Evolutionary conservation across 169 alveolate genomes (phyloP).

Genomic region (Cryptosporidium ubiquitum): DNA sequence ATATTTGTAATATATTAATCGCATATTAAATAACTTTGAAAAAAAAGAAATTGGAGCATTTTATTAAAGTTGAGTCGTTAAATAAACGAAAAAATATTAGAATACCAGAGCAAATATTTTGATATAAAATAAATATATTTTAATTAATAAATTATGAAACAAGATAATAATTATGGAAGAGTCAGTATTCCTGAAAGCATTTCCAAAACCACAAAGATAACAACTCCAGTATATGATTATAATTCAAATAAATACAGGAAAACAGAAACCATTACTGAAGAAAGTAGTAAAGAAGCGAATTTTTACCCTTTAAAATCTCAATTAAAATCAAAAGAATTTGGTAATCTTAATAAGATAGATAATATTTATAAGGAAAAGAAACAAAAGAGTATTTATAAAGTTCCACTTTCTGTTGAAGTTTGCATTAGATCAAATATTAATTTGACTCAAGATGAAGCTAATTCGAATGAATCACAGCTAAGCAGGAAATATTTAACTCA

Average conservation of each 20-base stretch:
- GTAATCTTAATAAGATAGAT: conserved; percentile 3
- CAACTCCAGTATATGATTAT: conserved; percentile 28
- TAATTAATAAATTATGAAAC: neutral
- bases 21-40: no score
- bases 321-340: neutral
- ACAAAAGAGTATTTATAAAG: conserved; percentile 9
- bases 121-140: neutral
- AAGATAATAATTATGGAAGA: neutral
- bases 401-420: conserved; percentile 68
- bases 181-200: conserved; percentile 11
- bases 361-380: neutral
- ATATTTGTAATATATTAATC: no score
- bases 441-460: neutral
- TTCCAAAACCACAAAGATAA: neutral
- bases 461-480: neutral
- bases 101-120: neutral
- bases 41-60: no score
- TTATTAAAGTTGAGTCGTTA: neutral
- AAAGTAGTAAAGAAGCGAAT: neutral
- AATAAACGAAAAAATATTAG: neutral
- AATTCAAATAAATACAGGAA: neutral
- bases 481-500: conserved; percentile 2
- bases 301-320: neutral
- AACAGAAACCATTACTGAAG: neutral
- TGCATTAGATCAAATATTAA: conserved; percentile 45